A percentile compares a stretch with the other conserved stretches of the same genome.
Conservation (phyloP, 2,329 filamentous ascomycete genomes). For the Scopulariopsis brevicaulis region DNA sequence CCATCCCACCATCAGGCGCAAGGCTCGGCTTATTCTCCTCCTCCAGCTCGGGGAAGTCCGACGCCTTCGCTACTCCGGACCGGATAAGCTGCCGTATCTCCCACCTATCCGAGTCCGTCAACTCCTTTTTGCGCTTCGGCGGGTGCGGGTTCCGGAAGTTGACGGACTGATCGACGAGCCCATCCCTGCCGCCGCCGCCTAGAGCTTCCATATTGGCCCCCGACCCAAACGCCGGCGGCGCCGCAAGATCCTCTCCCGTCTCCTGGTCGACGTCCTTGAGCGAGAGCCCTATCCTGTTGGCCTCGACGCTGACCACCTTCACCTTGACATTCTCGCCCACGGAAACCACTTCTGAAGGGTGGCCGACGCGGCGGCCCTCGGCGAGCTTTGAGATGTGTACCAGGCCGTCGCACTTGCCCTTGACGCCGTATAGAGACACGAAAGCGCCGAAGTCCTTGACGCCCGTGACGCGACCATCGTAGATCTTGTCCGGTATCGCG, state of each 20-base stretch:
- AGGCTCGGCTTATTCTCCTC: constrained; percentile 87
- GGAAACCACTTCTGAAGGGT: constrained; percentile 78
- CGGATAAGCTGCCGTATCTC: constrained; percentile 95
- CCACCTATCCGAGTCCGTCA: constrained; percentile 96
- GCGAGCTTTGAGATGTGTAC: constrained; percentile 88
- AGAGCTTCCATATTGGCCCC: constrained; percentile 83
- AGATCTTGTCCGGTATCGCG: constrained; percentile 76
- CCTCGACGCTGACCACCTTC: constrained; percentile 82
- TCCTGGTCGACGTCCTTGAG: constrained; percentile 97
- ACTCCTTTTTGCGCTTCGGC: constrained; percentile 67
- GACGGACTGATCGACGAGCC: constrained; percentile 14
- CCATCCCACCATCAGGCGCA: constrained; percentile 74
- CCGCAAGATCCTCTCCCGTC: constrained; percentile 65
- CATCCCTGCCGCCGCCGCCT: constrained; percentile 25
- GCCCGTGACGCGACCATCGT: constrained; percentile 80
- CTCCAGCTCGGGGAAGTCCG: constrained; percentile 88
- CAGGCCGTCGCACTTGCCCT: constrained; percentile 80
- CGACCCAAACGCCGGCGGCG: constrained; percentile 67
- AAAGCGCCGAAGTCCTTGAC: constrained; percentile 95
- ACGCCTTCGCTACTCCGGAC: constrained; percentile 83
- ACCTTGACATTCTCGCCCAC: constrained; percentile 80
- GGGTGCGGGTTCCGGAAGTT: constrained; percentile 26
- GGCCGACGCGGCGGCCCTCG: constrained; percentile 75
- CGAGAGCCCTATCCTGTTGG: constrained; percentile 67
- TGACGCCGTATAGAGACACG: constrained; percentile 79